These are phyloP conservation scores for Dillenia suffruticosa DNA, from an alignment of 164 flowering plant genomes.

Conservation along the genomic window DNA sequence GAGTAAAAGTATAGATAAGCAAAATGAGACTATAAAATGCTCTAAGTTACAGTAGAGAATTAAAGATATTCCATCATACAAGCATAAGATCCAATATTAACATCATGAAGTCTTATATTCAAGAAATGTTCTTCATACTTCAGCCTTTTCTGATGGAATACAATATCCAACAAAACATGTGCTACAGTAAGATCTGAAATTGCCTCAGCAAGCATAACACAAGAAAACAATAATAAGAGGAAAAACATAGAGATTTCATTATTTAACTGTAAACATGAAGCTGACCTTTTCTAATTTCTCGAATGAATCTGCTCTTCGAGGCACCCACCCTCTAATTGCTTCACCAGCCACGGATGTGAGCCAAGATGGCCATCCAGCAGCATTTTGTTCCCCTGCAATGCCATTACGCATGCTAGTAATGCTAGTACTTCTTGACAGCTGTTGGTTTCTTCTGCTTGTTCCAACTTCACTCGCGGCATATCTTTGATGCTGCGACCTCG, in stretches of 20 bases:
- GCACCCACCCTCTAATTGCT: slow-evolving; percentile 57
- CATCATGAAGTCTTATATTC: too few relatives aligned
- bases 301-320: slow-evolving; percentile 48
- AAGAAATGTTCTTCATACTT: too few relatives aligned
- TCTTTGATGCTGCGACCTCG: slow-evolving; percentile 3
- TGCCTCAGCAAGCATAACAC: too few relatives aligned
- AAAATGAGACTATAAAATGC: too few relatives aligned
- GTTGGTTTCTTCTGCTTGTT: slow-evolving; percentile 3
- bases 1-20: too few relatives aligned
- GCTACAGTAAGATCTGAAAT: neutral
- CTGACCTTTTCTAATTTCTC: slow-evolving; percentile 53
- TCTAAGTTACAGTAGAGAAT: too few relatives aligned
- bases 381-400: slow-evolving; percentile 35
- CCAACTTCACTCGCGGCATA: slow-evolving; percentile 9
- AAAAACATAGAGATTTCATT: too few relatives aligned
- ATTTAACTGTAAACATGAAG: neutral
- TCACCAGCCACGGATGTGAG: slow-evolving; percentile 53
- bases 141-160: neutral
- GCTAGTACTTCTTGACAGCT: slow-evolving; percentile 18
- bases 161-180: neutral
- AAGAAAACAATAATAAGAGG: too few relatives aligned
- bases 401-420: slow-evolving; percentile 24
- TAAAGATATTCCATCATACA: too few relatives aligned
- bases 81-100: too few relatives aligned
- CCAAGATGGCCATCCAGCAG: slow-evolving; percentile 66